Base-by-base conservation (phyloP, 2,329 filamentous ascomycete genomes). In the Fusarium subtropicale region DNA sequence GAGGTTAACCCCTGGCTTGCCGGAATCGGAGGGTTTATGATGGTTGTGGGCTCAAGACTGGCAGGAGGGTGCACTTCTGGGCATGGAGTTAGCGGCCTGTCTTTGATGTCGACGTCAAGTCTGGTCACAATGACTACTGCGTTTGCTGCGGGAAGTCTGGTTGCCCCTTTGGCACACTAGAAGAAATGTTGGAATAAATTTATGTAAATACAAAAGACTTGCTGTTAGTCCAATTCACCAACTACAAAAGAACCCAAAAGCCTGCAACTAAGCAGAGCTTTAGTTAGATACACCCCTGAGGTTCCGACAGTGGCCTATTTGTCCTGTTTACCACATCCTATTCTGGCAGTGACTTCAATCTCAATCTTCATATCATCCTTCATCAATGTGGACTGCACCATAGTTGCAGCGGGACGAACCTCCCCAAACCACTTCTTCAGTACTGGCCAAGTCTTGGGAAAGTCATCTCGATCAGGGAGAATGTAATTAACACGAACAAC, bases 31-130 rank as follows among this genome's bases (percentile, higher is more conserved):
- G 90, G 90, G 0, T 79, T 85, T 5, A 61, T 85, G 16, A 86
- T 91, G 79, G 83, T 85, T 0, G 74, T 91, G 11, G 90, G 90
- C 1, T 82, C 88, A 2, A 84, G 89, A 50, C 74, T 91, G 56
- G 89, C 87, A 0, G 89, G 88, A 3, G 90, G 90, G 0, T 92
- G 90, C 68, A 90, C 90, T 0, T 90, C 87, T 7, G 90, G 90
- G 0, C 90, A 92, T 75, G 90, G 90, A 0, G 88, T 92, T 66
- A 90, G 87, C 61, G 90, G 90, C 0, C 83, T 91, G 73, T 86
- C 87, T n/a, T 79, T 89, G 63, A 79, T 91, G 52, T 88, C 86
- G 0, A 78, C 86, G 6, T 86, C 88, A 12, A 91, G 90, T 72
- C 81, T 91, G 57, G 76, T 91, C 15, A 89, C 87, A 0, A 87